Base-by-base conservation (phyloP, 2,329 filamentous ascomycete species). In the Orbilia oligospora region DNA sequence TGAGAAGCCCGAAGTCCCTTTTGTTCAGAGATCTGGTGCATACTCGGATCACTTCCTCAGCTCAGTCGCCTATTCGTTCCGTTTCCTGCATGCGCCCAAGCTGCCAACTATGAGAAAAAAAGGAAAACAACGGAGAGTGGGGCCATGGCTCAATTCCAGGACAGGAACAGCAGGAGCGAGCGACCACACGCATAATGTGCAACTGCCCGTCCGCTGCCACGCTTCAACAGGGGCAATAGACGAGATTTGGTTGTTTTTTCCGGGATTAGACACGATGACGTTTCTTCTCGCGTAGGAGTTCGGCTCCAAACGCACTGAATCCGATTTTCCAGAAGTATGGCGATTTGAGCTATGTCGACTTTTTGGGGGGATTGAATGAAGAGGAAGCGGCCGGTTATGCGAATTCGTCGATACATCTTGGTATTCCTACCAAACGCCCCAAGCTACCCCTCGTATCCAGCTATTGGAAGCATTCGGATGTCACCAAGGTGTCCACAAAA, bases 151-250 rank as follows among this genome's bases (percentile, higher is more conserved):
- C 56, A 66, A 67, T 67, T 71, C 66, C 67, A 71, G 67, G 73
- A 77, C 73, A 77, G 73, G 67, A 77, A 77, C 58, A 77, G 73
- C 67, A 77, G 73, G 73, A 77, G 67, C 46, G 73, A 77, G 67
- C 61, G 53, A 71, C 73, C 66, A 77, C 66, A 77, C 73, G 73
- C 67, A 77, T 77, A 77, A 71, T 77, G 73, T 77, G 73, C 73
- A 77, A 77, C 73, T 77, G 73, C 73, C 73, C 73, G 73, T 77
- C 73, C 73, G 73, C 73, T 77, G 73, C 73, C 73, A 77, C 73
- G 73, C 73, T 77, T 77, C 73, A 77, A 77, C 73, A 77, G 73
- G 73, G 73, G 73, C 73, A 71, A 77, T 77, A 77, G 73, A 77
- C 73, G 73, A 77, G 73, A 71, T 77, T 77, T 77, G 73, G 73